phyloP scores from a whole-genome alignment of 1,284 basidiomycete species.

The Trametes hirsuta region DNA sequence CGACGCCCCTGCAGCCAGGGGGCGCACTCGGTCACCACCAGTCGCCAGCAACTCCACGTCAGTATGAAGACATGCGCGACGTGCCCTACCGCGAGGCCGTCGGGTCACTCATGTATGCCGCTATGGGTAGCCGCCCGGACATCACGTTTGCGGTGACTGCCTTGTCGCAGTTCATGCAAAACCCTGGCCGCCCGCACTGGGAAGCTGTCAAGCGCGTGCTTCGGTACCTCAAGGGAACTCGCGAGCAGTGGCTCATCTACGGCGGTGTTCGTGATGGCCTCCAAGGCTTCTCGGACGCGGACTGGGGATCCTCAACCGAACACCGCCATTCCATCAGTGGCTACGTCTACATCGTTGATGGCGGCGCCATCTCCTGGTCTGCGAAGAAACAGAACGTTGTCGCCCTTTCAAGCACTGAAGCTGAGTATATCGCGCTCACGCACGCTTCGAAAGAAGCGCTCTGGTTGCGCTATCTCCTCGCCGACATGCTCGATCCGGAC shows the following conservation, averaged over 20 bases:
- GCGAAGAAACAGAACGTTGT: constrained; percentile 26
- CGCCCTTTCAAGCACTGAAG: constrained; percentile 6
- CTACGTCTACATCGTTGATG: constrained; percentile 29
- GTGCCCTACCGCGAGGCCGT: constrained; percentile 15
- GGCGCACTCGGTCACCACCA: constrained; percentile 15
- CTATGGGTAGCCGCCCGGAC: constrained; percentile 18
- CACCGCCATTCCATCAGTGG: constrained; percentile 19
- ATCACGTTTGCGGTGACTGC: constrained; percentile 11
- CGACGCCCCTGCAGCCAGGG: constrained; percentile 26
- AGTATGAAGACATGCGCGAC: constrained; percentile 1
- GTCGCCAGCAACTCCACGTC: constrained; percentile 8
- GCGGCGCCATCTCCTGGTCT: constrained; percentile 36
- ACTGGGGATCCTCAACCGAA: constrained; percentile 8
- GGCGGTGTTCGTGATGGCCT: background rate
- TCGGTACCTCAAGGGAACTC: constrained; percentile 20
- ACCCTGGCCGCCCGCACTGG: constrained; percentile 26
- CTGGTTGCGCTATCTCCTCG: constrained; percentile 28
- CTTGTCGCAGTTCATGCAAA: constrained; percentile 12
- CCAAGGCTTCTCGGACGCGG: background rate
- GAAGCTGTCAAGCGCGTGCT: constrained; percentile 25
- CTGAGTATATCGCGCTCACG: background rate
- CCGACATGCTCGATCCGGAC: constrained; percentile 4
- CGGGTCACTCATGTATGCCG: constrained; percentile 16
- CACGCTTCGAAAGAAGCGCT: constrained; percentile 23
- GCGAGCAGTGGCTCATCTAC: constrained; percentile 3